A percentile compares a stretch with the other conserved stretches of the same genome.
Conservation (phyloP, 2,329 filamentous ascomycete genomes). For the Boeremia exigua region DNA sequence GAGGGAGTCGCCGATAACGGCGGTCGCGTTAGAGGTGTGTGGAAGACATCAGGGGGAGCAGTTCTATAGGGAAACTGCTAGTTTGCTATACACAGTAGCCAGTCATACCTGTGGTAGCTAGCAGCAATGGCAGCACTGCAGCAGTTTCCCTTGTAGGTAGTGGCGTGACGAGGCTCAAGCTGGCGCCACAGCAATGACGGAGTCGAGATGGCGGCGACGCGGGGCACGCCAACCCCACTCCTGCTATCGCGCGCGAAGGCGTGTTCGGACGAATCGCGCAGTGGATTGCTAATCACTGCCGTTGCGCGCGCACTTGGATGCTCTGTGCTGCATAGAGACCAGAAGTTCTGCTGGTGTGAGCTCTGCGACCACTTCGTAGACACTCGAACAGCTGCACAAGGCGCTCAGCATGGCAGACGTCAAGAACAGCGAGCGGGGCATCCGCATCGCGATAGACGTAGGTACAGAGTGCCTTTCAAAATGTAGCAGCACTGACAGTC, state of each 20-base stretch:
- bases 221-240: constrained; percentile 3
- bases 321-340: neutral
- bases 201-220: neutral
- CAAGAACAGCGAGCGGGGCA: constrained; percentile 57
- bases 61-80: neutral
- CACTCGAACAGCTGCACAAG: neutral
- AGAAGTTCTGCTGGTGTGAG: neutral
- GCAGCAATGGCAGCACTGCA: too few relatives aligned
- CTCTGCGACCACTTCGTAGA: neutral
- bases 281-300: constrained; percentile 5
- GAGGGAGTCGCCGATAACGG: neutral
- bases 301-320: neutral
- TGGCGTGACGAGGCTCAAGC: neutral
- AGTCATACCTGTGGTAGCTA: neutral
- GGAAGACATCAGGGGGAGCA: neutral
- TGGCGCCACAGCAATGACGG: constrained; percentile 4
- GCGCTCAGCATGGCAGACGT: constrained; percentile 31
- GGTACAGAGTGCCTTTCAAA: constrained; percentile 17
- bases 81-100: neutral
- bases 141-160: too few relatives aligned
- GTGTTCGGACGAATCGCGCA: neutral
- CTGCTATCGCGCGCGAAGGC: constrained; percentile 2
- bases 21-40: neutral
- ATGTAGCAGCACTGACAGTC: neutral
- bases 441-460: constrained; percentile 74